Evolutionary conservation across 2,329 filamentous ascomycete species (phyloP).

Genomic region (Apiospora pterosperma): DNA sequence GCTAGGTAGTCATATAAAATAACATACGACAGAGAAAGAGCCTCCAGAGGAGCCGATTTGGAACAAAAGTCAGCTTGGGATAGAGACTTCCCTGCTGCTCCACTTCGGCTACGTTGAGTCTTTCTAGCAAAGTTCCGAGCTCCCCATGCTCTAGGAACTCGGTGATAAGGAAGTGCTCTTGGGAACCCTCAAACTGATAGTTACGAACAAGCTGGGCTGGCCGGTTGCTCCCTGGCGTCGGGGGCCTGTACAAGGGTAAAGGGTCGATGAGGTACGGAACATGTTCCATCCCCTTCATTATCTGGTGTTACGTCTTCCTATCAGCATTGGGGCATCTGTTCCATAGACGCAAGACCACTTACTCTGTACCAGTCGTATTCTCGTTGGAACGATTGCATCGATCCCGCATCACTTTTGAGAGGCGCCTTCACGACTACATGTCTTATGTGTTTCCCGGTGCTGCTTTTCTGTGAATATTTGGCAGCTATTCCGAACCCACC

Average conservation of each 20-base stretch:
- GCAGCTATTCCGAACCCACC: background rate
- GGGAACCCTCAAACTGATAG: background rate
- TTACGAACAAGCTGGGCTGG: background rate
- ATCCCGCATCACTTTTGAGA: background rate
- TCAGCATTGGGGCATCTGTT: background rate
- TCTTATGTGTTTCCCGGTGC: background rate
- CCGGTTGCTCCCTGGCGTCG: background rate
- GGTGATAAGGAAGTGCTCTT: background rate
- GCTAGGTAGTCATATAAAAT: too few relatives aligned
- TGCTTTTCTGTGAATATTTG: background rate
- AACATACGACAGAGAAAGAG: background rate
- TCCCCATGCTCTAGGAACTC: background rate
- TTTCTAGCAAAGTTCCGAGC: background rate
- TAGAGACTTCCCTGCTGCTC: too few relatives aligned
- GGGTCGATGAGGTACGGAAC: background rate
- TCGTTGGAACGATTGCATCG: background rate
- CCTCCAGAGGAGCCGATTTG: background rate
- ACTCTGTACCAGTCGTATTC: background rate
- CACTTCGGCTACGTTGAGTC: background rate
- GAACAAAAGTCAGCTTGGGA: background rate
- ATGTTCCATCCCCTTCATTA: background rate
- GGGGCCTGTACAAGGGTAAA: background rate
- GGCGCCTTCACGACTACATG: background rate
- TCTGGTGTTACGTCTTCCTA: background rate
- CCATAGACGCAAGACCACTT: background rate